A percentile compares a stretch with the other conserved stretches of the same genome.
Conservation (phyloP, 1,284 basidiomycete species). For the Mycena sp. region DNA sequence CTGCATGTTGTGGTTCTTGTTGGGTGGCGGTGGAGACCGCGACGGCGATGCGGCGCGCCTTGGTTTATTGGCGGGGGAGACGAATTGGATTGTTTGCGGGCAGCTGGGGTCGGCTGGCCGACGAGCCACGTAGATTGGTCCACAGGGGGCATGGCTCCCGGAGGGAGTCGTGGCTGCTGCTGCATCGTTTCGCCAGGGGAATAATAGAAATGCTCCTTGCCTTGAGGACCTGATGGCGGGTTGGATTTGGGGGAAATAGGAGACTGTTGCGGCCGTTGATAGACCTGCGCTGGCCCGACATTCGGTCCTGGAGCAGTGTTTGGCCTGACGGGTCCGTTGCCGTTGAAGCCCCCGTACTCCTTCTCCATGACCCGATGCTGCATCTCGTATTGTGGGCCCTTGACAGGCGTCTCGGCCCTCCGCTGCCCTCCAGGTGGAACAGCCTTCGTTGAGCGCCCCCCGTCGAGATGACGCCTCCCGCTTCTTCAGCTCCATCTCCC, state of each 20-base stretch:
- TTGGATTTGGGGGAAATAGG: conserved; percentile 31
- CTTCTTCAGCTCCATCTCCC: conserved; percentile 60
- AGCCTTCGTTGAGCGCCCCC: conserved; percentile 65
- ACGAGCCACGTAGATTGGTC: conserved; percentile 46
- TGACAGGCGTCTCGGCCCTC: conserved; percentile 86
- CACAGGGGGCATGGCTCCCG: conserved; percentile 68
- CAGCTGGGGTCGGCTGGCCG: conserved; percentile 25
- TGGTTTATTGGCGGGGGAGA: conserved; percentile 34
- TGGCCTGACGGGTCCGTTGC: conserved; percentile 15
- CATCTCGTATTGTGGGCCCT: conserved; percentile 91
- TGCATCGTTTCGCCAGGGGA: conserved; percentile 41
- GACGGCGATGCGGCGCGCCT: conserved; percentile 38
- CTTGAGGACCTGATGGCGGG: conserved; percentile 23
- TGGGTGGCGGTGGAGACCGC: conserved; percentile 46
- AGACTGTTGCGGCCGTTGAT: conserved; percentile 13
- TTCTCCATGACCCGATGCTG: conserved; percentile 93
- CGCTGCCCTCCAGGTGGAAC: conserved; percentile 57
- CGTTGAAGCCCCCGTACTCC: conserved; percentile 60
- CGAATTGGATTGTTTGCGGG: conserved; percentile 27
- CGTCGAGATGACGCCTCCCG: conserved; percentile 63
- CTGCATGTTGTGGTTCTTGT: conserved; percentile 34
- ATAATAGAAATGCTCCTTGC: conserved; percentile 40
- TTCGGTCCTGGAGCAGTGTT: background rate
- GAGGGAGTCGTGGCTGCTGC: conserved; percentile 56
- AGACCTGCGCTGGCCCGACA: conserved; percentile 4